phyloP scores from a whole-genome alignment of 176 grass and related monocot species.

The Cocos nucifera region DNA sequence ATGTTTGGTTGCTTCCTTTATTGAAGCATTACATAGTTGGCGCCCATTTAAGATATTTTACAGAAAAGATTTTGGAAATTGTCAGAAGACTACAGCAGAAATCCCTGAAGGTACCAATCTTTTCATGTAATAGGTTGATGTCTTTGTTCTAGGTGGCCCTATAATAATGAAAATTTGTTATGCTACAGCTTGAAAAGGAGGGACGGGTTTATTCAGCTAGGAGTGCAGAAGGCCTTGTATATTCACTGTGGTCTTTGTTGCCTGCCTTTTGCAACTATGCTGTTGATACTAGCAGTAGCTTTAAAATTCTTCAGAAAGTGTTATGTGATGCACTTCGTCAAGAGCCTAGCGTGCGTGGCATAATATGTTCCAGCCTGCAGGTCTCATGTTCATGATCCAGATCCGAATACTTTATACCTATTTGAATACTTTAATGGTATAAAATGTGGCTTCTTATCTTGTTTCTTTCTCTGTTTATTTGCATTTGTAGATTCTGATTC shows the following conservation, averaged over 20 bases:
- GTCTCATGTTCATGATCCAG: conserved; percentile 11
- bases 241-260: conserved; percentile 88
- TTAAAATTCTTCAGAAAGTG: conserved; percentile 47
- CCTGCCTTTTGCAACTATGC: conserved; percentile 93
- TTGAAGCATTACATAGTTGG: conserved; percentile 79
- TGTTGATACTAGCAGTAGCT: conserved; percentile 54
- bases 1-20: conserved; percentile 82
- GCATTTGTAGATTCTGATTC: conserved; percentile 57
- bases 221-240: conserved; percentile 76
- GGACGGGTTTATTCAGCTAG: conserved; percentile 71
- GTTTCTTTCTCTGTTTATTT: too few species aligned
- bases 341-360: conserved; percentile 53
- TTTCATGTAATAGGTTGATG: conserved; percentile 8
- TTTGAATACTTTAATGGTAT: too few species aligned
- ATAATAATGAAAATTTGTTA: conserved; percentile 4
- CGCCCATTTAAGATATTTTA: conserved; percentile 75
- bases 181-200: conserved; percentile 57
- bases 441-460: too few species aligned
- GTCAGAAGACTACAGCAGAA: conserved; percentile 54
- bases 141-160: conserved; percentile 9
- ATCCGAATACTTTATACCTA: too few species aligned
- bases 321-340: conserved; percentile 62
- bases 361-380: conserved; percentile 86
- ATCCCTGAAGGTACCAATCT: conserved; percentile 50
- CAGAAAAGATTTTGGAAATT: conserved; percentile 48